A percentile compares a stretch with the other conserved stretches of the same genome.
Conservation (phyloP, 1,139 yeast genomes). For the Meyerozyma sp. region DNA sequence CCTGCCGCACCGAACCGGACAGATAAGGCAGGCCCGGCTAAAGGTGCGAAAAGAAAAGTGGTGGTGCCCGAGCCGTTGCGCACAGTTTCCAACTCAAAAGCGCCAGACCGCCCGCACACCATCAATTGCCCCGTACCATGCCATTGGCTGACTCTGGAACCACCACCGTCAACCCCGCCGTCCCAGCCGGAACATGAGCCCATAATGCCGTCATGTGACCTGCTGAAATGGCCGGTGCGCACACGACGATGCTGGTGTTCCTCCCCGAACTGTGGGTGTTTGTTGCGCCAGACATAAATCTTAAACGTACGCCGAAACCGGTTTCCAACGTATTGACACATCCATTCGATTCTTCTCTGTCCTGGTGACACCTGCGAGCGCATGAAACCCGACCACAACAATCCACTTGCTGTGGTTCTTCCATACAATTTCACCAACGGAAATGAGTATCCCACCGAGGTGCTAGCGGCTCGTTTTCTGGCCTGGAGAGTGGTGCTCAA, state of each 20-base stretch:
- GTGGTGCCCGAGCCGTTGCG: not conserved
- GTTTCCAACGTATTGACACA: not conserved
- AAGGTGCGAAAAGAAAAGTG: not conserved
- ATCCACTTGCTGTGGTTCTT: slow-evolving; percentile 34
- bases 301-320: not conserved
- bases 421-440: slow-evolving; percentile 26
- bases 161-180: too few relatives aligned
- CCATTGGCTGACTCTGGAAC: too few relatives aligned
- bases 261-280: not conserved
- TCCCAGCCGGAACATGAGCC: not conserved
- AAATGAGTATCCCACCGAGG: slow-evolving; percentile 65
- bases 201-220: not conserved
- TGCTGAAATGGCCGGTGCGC: not conserved
- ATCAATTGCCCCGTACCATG: too few relatives aligned
- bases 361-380: not conserved
- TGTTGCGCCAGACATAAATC: not conserved
- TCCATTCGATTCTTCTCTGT: not conserved
- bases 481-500: slow-evolving; percentile 83
- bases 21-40: not conserved
- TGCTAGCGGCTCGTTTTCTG: slow-evolving; percentile 73
- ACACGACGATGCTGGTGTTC: not conserved
- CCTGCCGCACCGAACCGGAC: not conserved
- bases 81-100: too few relatives aligned
- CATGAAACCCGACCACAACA: slow-evolving; percentile 19
- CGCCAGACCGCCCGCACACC: too few relatives aligned